Evolutionary conservation across 2,329 filamentous ascomycete species (phyloP).

Genomic region (Alternaria burnsii): DNA sequence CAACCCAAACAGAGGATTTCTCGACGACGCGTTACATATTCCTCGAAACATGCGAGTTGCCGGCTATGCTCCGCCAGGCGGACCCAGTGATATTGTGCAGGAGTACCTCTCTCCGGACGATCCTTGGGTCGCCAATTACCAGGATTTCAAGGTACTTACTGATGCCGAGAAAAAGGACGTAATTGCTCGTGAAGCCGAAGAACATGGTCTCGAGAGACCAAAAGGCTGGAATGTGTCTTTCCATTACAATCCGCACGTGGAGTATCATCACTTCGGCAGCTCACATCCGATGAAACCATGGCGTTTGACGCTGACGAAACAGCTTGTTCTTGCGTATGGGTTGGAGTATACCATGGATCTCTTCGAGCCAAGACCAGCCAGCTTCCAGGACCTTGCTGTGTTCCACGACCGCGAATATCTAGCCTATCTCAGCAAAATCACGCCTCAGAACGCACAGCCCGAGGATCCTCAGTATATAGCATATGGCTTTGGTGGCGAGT

Average conservation of each 20-base stretch:
- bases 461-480: constrained; percentile 59
- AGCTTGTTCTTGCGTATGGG: constrained; percentile 91
- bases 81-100: constrained; percentile 46
- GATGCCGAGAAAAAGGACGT: constrained; percentile 58
- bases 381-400: constrained; percentile 82
- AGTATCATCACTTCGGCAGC: constrained; percentile 95
- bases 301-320: constrained; percentile 94
- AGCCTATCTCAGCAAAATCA: constrained; percentile 75
- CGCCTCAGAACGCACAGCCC: constrained; percentile 54
- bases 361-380: constrained; percentile 83
- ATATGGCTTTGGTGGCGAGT: constrained; percentile 80
- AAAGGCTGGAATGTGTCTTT: constrained; percentile 92
- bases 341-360: constrained; percentile 98
- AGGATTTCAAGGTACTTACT: constrained; percentile 43
- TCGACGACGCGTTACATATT: not conserved
- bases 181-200: constrained; percentile 62
- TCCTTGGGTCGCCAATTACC: constrained; percentile 37
- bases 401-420: constrained; percentile 93
- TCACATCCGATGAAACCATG: constrained; percentile 99
- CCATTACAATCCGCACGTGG: constrained; percentile 93
- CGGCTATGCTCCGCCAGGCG: constrained; percentile 26
- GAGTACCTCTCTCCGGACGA: constrained; percentile 46
- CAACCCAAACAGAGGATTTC: not conserved
- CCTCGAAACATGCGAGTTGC: constrained; percentile 29
- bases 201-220: constrained; percentile 77